Evolutionary conservation across 352 stramenopile genomes (phyloP).

Genomic region (Phytophthora melonis): DNA sequence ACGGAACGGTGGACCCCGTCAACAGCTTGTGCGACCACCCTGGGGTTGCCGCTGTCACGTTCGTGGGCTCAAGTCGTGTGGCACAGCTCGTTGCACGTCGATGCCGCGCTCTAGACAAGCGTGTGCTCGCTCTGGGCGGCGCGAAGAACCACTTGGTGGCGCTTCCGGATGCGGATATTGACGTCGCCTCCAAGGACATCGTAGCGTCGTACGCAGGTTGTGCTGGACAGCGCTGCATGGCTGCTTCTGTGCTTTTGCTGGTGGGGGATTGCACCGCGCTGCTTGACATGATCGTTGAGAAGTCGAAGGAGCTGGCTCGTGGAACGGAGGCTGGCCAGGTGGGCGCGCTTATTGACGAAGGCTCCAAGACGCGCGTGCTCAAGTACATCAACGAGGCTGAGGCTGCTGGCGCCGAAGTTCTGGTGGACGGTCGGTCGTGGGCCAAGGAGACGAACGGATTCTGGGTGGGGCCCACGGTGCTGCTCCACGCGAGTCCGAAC

Average conservation of each 20-base stretch:
- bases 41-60: conserved; percentile 91
- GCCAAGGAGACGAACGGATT: conserved; percentile 58
- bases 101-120: conserved; percentile 93
- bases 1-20: conserved; percentile 92
- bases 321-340: conserved; percentile 94
- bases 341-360: conserved; percentile 95
- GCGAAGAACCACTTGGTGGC: conserved; percentile 99
- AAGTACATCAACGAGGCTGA: conserved; percentile 95
- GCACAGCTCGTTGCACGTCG: conserved; percentile 93
- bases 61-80: conserved; percentile 95
- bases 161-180: conserved; percentile 93
- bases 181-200: conserved; percentile 94
- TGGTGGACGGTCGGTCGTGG: conserved; percentile 94
- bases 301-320: conserved; percentile 86
- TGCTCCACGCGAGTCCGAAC: conserved; percentile 90
- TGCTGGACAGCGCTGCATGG: conserved; percentile 97
- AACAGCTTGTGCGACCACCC: conserved; percentile 94
- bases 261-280: conserved; percentile 84
- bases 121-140: conserved; percentile 95
- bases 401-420: conserved; percentile 80
- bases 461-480: conserved; percentile 97
- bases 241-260: conserved; percentile 95
- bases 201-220: conserved; percentile 96
- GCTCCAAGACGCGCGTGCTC: conserved; percentile 93
- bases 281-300: conserved; percentile 88